Evolutionary conservation across 2,329 filamentous ascomycete species (phyloP), one percentile per base, ranked within the genome.

Genomic region (Grosmannia clavigera): DNA sequence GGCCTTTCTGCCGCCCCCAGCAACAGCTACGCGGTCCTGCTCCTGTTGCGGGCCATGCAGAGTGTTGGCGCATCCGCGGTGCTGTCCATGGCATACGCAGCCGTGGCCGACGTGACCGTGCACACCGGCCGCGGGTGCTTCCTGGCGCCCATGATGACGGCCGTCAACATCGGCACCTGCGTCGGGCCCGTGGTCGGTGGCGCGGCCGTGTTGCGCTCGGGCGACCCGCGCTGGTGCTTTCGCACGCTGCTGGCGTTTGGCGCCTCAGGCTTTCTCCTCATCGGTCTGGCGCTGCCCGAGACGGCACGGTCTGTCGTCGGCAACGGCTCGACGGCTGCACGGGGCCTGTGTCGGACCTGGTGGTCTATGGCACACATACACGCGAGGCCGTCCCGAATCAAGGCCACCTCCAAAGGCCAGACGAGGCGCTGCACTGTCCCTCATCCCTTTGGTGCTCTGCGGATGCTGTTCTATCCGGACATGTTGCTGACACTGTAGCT

Each of bases 11-110:
- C 31, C 31, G 31, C 31, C 74, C 31, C 31, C 31, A 31, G 31
- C 31, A 31, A 31, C 31, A 77, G 72, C 51, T 78, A 77, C 60
- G 67, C 69, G 0, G 65, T 73, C 0, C 67, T 80, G 40, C 67
- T 81, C 60, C 65, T 75, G 3, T 73, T 81, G 29, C 70, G 78
- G 52, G 75, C 70, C 1, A 55, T 81, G 9, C 79, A 81, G 66
- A 74, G 75, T 11, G 73, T 73, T 1, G 78, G 77, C 3, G 77
- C 75, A 62, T 73, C 76, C 1, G 75, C 75, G 1, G 78, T 74
- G 1, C 75, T 78, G 3, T 75, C 75, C 51, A 74, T 80, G 50
- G 76, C 76, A 71, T 69, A 58, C 67, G 70, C 68, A 0, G 68
- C 71, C 0, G 71, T 73, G 3, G 68, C 69, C 1, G 70, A 73